Conservation (phyloP, 2,329 filamentous ascomycete genomes). For the Microdochium paspali region DNA sequence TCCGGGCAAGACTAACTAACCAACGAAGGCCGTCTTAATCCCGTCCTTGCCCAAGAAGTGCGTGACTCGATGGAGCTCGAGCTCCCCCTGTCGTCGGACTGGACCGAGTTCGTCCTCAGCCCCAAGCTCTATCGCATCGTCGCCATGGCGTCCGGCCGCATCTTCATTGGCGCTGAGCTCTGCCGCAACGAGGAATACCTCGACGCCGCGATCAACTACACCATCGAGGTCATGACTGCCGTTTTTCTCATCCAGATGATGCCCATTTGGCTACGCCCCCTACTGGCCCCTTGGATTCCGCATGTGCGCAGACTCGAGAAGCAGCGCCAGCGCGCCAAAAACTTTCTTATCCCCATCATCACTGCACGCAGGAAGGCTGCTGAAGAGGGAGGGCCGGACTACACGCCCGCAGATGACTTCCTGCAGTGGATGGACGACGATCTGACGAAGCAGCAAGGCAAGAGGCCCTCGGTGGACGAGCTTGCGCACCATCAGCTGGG, state of each 20-base stretch:
- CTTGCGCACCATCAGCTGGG: conserved; percentile 31
- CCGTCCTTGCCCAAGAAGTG: background rate
- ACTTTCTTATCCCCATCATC: conserved; percentile 26
- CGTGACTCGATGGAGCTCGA: background rate
- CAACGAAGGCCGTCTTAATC: background rate
- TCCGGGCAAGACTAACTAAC: background rate
- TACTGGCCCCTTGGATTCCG: conserved; percentile 15
- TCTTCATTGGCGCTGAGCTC: conserved; percentile 37
- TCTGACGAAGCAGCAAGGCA: conserved; percentile 21
- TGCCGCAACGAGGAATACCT: conserved; percentile 34
- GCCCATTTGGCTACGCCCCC: conserved; percentile 18
- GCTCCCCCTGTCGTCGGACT: conserved; percentile 9
- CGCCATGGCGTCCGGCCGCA: conserved; percentile 32
- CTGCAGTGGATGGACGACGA: conserved; percentile 34
- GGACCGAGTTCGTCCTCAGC: conserved; percentile 29
- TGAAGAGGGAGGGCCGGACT: conserved; percentile 5
- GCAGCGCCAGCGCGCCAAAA: conserved; percentile 20
- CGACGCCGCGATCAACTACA: conserved; percentile 36
- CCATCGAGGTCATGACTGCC: conserved; percentile 28
- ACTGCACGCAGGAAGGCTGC: conserved; percentile 13
- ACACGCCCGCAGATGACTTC: conserved; percentile 30
- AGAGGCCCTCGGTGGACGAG: conserved; percentile 18
- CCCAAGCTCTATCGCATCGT: conserved; percentile 33
- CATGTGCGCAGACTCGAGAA: conserved; percentile 19
- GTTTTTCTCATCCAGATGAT: conserved; percentile 12